Evolutionary conservation across 1,284 basidiomycete genomes (phyloP), one percentile per base, ranked within the genome.

Genomic region (Moesziomyces sp.): DNA sequence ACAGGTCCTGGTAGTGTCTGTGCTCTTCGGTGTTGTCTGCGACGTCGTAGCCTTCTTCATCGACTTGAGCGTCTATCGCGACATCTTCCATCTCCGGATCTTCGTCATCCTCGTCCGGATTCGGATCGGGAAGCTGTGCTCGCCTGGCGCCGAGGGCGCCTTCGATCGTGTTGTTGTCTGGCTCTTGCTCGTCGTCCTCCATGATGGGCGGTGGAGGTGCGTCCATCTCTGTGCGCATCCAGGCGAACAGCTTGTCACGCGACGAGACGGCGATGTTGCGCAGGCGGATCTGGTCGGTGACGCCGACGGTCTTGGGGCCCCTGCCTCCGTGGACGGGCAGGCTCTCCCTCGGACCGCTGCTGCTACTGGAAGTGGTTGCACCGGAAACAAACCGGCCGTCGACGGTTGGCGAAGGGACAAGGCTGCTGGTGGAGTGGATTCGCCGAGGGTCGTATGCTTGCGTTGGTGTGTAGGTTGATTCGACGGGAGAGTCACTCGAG

Each of bases 141-240:
- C 18, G 35, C 10, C 63, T 59, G 35, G 49, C 23, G 8, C 24
- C 42, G 24, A 73, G 28, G 10, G 46, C 46, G 14, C 60, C 70
- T n/a, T 52, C 35, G 9, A 73, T 33, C 1, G 64, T 73, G 51
- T 65, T 76, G 55, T 73, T 70, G 13, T 28, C 46, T 3, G 60
- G 62, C 48, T 68, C 70, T 5, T 38, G 47, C 11, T 67, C 66
- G 18, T 74, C 52, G 3, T 73, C 70, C 18, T 76, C 61, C 58
- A 79, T 63, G 13, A 52, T 54, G 0, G 80, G 80, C 19, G 80
- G 80, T 10, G 61, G 56, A 21, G 71, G 73, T 5, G 59, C 58
- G 54, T 79, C 70, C 10, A 79, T 59, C 43, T 78, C 58, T 5
- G 54, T 43, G 3, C 80, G 65, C 80, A 82, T 81, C 80, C 80